Conservation (phyloP, 768 basidiomycete genomes). For the Phylloporus sp. region DNA sequence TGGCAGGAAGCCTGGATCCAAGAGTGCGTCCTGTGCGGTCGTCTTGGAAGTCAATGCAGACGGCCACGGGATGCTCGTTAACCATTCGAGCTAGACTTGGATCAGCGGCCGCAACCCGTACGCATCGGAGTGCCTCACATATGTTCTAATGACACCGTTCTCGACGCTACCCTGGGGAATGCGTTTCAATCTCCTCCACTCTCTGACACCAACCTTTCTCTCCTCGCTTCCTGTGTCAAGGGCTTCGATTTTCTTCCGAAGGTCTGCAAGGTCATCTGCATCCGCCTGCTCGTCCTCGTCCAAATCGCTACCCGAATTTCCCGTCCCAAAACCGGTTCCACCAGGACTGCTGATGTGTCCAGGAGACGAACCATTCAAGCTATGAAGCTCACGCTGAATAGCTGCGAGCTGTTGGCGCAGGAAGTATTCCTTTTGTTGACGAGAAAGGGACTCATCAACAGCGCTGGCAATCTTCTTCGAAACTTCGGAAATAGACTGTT, state of each 20-base stretch:
- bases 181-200: slow-evolving; percentile 78
- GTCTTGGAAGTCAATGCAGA: slow-evolving; percentile 28
- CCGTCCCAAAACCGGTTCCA: slow-evolving; percentile 24
- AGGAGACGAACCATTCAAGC: slow-evolving; percentile 38
- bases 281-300: slow-evolving; percentile 80
- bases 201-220: slow-evolving; percentile 73
- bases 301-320: slow-evolving; percentile 41
- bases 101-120: slow-evolving; percentile 5
- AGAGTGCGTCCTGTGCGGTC: slow-evolving; percentile 34
- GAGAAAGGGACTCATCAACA: slow-evolving; percentile 79
- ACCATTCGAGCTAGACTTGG: slow-evolving; percentile 67
- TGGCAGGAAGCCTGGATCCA: slow-evolving; percentile 55
- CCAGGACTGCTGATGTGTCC: slow-evolving; percentile 14
- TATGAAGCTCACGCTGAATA: slow-evolving; percentile 69
- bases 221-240: slow-evolving; percentile 73
- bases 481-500: slow-evolving; percentile 73
- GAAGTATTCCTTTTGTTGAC: slow-evolving; percentile 85
- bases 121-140: slow-evolving; percentile 43
- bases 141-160: slow-evolving; percentile 81
- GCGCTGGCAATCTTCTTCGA: slow-evolving; percentile 75
- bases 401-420: slow-evolving; percentile 78
- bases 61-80: slow-evolving; percentile 82
- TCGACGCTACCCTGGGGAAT: slow-evolving; percentile 91
- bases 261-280: slow-evolving; percentile 70
- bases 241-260: slow-evolving; percentile 68